A percentile compares a stretch with the other conserved stretches of the same genome.
Evolutionary conservation across 164 flowering plant species (phyloP).

Genomic region (grape (Vitis vinifera)): ASM3070453v1 NC_081807.1:5541501-5542000

Average conservation of each 20-base stretch:
- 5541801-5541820: slow-evolving; percentile 64
- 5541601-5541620: slow-evolving; percentile 64
- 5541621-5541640: slow-evolving; percentile 76
- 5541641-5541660: slow-evolving; percentile 49
- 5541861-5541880: slow-evolving; percentile 47
- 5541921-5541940: slow-evolving; percentile 68
- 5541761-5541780: slow-evolving; percentile 46
- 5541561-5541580: slow-evolving; percentile 53
- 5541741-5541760: slow-evolving; percentile 51
- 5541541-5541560: slow-evolving; percentile 50
- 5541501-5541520: slow-evolving; percentile 67
- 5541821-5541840: slow-evolving; percentile 61
- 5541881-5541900: slow-evolving; percentile 54
- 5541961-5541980: slow-evolving; percentile 49
- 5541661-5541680: slow-evolving; percentile 49
- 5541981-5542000: slow-evolving; percentile 67
- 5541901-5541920: slow-evolving; percentile 61
- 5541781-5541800: slow-evolving; percentile 64
- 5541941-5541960: slow-evolving; percentile 34
- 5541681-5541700: slow-evolving; percentile 60
- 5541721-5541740: slow-evolving; percentile 53
- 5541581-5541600: slow-evolving; percentile 55
- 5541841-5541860: slow-evolving; percentile 45
- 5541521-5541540: slow-evolving; percentile 70
- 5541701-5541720: slow-evolving; percentile 78